These are phyloP conservation scores for Parastagonospora avenae DNA, from an alignment of 2,329 filamentous ascomycete genomes.

Conservation along the genomic window DNA sequence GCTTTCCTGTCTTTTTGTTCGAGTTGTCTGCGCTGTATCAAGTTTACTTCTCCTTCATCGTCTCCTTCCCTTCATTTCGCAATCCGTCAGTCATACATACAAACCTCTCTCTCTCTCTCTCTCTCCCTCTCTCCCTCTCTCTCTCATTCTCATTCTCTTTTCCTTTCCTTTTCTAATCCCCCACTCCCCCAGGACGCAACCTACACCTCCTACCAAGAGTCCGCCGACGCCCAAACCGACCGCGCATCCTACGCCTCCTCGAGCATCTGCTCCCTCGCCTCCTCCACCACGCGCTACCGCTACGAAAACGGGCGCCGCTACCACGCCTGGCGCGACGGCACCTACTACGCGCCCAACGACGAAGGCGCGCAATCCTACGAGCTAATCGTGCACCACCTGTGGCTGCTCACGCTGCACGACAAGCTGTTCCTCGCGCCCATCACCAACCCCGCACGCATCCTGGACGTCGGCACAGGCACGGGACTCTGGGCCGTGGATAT, in stretches of 20 bases:
- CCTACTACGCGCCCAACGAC: conserved; percentile 44
- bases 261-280: conserved; percentile 46
- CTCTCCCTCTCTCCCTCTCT: not conserved
- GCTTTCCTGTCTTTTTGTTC: not conserved
- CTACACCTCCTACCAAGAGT: conserved; percentile 29
- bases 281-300: conserved; percentile 47
- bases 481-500: conserved; percentile 47
- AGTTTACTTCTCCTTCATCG: not conserved
- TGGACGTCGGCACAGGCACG: conserved; percentile 44
- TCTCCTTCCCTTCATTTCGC: not conserved
- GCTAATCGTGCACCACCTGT: conserved; percentile 41
- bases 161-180: too few species aligned
- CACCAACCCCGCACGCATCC: conserved; percentile 29
- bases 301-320: conserved; percentile 46
- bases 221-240: conserved; percentile 31
- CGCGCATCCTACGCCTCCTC: conserved; percentile 30
- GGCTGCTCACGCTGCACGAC: conserved; percentile 43
- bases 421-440: conserved; percentile 43
- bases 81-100: not conserved
- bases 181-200: conserved; percentile 24
- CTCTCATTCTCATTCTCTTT: not conserved
- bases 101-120: not conserved
- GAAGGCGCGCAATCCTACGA: conserved; percentile 35
- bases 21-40: not conserved
- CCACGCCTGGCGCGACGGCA: conserved; percentile 42